phyloP scores from a whole-genome alignment of 805 yeast species.

The Teunomyces aglyptinius region DNA sequence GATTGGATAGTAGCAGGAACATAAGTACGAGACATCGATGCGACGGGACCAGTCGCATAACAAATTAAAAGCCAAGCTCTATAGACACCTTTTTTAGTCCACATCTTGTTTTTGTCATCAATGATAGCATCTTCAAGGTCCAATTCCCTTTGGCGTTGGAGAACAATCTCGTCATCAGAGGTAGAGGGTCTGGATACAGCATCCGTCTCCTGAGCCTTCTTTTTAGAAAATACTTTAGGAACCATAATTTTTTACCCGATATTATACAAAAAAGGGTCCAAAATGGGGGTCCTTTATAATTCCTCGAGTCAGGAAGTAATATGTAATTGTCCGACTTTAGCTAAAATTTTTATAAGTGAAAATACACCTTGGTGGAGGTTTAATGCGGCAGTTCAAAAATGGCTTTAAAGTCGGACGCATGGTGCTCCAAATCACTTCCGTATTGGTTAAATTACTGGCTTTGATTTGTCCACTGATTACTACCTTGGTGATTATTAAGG shows the following conservation, averaged over 20 bases:
- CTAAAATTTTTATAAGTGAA: neutral
- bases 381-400: neutral
- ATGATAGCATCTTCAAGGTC: neutral
- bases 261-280: neutral
- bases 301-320: neutral
- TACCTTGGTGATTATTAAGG: no score
- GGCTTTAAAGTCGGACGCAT: no score
- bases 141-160: neutral
- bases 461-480: no score
- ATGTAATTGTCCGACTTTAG: neutral
- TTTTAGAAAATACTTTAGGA: neutral
- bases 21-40: constrained; percentile 40
- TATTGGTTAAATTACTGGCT: no score
- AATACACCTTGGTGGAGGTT: neutral
- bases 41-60: constrained; percentile 42
- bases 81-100: constrained; percentile 19
- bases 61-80: constrained; percentile 38
- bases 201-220: neutral
- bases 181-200: neutral
- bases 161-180: neutral
- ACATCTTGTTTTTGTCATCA: constrained; percentile 7
- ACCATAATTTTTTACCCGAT: neutral
- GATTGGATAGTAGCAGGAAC: constrained; percentile 43
- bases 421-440: no score
- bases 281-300: neutral